These are phyloP conservation scores for Ehretia macrophylla DNA, from an alignment of 257 asterid species.

Conservation along the genomic window DNA sequence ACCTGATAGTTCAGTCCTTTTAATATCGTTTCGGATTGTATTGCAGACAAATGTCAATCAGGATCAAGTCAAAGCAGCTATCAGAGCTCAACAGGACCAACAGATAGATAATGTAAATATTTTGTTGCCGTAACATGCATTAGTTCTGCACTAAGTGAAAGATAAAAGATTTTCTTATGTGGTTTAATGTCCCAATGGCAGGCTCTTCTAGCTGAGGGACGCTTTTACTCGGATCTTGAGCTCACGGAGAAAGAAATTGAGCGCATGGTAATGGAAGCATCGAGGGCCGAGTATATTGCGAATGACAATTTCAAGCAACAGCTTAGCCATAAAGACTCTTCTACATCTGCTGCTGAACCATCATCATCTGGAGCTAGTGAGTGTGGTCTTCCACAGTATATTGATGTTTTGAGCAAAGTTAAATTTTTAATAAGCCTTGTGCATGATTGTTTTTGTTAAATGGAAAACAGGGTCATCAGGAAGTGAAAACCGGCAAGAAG, in stretches of 20 bases:
- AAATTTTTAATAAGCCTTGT: too few relatives aligned
- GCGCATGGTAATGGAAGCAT: slow-evolving; percentile 96
- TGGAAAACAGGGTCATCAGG: slow-evolving; percentile 54
- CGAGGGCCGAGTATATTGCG: slow-evolving; percentile 84
- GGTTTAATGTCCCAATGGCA: slow-evolving; percentile 24
- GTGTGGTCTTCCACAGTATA: slow-evolving; percentile 22
- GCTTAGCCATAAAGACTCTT: slow-evolving; percentile 59
- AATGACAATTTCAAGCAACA: slow-evolving; percentile 63
- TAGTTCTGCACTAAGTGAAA: neutral
- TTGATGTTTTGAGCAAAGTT: too few relatives aligned
- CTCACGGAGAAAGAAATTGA: slow-evolving; percentile 96
- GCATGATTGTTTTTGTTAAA: neutral
- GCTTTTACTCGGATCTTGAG: slow-evolving; percentile 95
- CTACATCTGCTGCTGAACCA: slow-evolving; percentile 91
- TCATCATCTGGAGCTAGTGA: slow-evolving; percentile 97
- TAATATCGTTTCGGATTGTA: slow-evolving; percentile 8
- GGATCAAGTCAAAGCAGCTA: slow-evolving; percentile 97
- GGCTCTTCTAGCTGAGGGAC: slow-evolving; percentile 98
- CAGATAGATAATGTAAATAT: slow-evolving; percentile 79
- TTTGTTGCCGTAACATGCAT: neutral
- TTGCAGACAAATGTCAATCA: slow-evolving; percentile 60
- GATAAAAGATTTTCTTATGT: slow-evolving; percentile 1
- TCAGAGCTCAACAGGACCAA: slow-evolving; percentile 97
- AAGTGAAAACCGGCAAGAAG: slow-evolving; percentile 42
- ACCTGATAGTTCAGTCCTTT: neutral